Base-by-base conservation (phyloP, 2,329 filamentous ascomycete species). In the Plectosphaerella plurivora region DNA sequence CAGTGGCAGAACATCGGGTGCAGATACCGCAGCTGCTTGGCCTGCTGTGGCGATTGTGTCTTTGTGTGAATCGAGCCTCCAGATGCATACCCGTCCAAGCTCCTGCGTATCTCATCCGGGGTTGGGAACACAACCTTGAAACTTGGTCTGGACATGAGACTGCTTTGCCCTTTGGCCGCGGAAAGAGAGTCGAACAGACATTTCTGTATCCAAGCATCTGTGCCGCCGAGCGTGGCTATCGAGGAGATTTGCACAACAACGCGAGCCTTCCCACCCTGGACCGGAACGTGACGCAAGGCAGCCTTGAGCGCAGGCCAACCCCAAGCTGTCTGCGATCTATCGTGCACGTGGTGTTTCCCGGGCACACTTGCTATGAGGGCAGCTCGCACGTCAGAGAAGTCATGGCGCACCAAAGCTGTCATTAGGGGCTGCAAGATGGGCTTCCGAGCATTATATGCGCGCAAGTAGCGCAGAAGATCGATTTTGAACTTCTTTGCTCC, bases 21-120 rank as follows among this genome's bases (percentile, higher is more conserved):
- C 53, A 96, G 66, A 58, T 91, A 92, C 33, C 78, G 69, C 1
- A 95, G 73, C 65, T 96, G 91, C 57, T 87, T 89, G 28, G 78
- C 73, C 61, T 95, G 90, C 15, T 86, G 77, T 2, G 77, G 59
- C 1, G 84, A 89, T 58, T 89, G 80, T 2, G 85, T 82, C 63
- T 91, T 94, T 61, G 85, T 89, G 63, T 96, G 91, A 52, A 96
- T 94, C 0, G 90, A 93, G 2, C 70, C 79, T 0, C 91, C 91
- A 0, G 89, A 89, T 3, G 62, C 68, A 63, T 96, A 96, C 6
- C 91, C 91, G 61, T 91, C 87, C 0, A 96, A 66, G 0, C 87
- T 92, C 41, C 73, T 74, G 15, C 89, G 82, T 53, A 96, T 88
- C 64, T 96, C 90, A 50, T 88, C 79, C 0, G 87, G 75, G 0